Evolutionary conservation across 768 basidiomycete species (phyloP).

Genomic region (Suillus hirtellus): DNA sequence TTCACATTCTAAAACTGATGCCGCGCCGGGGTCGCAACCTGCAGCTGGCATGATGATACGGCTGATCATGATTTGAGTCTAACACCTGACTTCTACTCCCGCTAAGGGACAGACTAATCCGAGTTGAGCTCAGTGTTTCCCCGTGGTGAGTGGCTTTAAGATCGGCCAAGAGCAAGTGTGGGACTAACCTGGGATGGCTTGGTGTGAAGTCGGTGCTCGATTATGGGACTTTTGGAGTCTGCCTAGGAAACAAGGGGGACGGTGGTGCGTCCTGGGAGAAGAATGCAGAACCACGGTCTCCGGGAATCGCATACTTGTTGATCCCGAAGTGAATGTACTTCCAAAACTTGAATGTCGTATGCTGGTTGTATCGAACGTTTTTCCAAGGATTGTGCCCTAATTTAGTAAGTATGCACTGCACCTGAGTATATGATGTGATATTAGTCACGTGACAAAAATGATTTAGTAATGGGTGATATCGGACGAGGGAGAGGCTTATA

Average conservation of each 20-base stretch:
- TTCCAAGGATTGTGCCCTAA: neutral
- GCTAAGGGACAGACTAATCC: neutral
- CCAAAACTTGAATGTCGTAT: neutral
- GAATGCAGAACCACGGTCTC: constrained; percentile 3
- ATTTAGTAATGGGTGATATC: constrained; percentile 1
- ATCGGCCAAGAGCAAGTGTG: constrained; percentile 3
- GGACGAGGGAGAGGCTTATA: constrained; percentile 2
- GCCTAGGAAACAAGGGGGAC: constrained; percentile 6
- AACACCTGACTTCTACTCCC: neutral
- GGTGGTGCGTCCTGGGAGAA: constrained; percentile 9
- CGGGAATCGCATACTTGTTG: neutral
- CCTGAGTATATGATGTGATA: neutral
- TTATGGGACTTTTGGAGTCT: constrained; percentile 4
- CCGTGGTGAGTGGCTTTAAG: neutral
- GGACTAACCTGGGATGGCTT: constrained; percentile 14
- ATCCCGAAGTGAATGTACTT: constrained; percentile 1
- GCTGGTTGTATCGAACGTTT: neutral
- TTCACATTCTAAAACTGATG: neutral
- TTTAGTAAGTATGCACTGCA: neutral
- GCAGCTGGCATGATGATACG: neutral
- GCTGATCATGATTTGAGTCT: neutral
- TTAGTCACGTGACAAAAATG: neutral
- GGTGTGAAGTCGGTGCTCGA: constrained; percentile 10
- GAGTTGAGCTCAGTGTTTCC: neutral
- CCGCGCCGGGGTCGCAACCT: neutral